Evolutionary conservation across 768 basidiomycete species (phyloP), one percentile per base, ranked within the genome.

Genomic region (Astraeus odoratus): DNA sequence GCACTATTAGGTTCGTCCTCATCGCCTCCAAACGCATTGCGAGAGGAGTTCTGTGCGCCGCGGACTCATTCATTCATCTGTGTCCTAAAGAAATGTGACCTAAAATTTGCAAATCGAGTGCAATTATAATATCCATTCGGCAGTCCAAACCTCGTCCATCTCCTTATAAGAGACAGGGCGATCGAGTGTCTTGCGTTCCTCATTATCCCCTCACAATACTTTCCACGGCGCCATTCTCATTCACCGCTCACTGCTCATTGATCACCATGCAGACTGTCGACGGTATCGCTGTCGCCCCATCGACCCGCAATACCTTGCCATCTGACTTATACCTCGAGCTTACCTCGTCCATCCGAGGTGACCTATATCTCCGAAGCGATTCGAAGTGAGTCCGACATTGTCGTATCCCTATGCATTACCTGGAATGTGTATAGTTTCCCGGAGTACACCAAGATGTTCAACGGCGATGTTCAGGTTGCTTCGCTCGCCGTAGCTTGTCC

Each of bases 401-500:
- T n/a, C 3, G 26, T 42, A 18, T 35, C 23, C 22, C 30, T 29
- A 24, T 43, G 38, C 16, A 10, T 20, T 30, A 24, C 33, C 38
- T 39, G 9, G 34, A 49, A 27, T 38, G 35, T 39, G 26, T 8
- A 19, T 27, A 66, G 64, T 40, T 66, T 64, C 38, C 27, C 30
- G 33, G 50, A 63, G 15, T 57, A 56, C 29, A 55, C 65, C 4
- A 72, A 61, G 26, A 73, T 89, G 44, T 91, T 90, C 72, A 91
- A 91, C 51, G 88, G 86, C 4, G 85, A 85, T 44, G 75, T 90
- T 29, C 67, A 75, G 36, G 72, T 76, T 23, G 52, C 62, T 1
- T 75, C 87, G 8, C 69, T 77, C 51, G 81, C 79, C 8, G 76
- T 91, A 12, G 81, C 74, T 0, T 81, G 80, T 43, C 90, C 92